Conservation (phyloP, 768 basidiomycete genomes). For the Naganishia kalamii region DNA sequence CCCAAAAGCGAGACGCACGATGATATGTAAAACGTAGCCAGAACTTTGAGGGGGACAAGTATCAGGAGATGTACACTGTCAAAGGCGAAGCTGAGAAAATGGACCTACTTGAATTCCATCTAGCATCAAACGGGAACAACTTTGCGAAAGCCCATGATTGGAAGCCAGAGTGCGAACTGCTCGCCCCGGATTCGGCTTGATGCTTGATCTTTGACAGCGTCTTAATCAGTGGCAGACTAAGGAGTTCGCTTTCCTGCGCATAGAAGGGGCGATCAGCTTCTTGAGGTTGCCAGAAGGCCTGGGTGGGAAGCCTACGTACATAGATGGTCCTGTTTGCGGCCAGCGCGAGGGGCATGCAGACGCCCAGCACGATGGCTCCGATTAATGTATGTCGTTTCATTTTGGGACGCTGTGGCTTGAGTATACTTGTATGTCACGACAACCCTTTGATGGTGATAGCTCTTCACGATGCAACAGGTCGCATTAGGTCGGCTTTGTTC, state of each 20-base stretch:
- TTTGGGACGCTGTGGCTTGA: no score
- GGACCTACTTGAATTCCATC: slow-evolving; percentile 22
- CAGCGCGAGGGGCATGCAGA: not conserved
- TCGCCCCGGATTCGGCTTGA: not conserved
- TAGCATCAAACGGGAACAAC: slow-evolving; percentile 21
- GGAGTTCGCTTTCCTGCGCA: slow-evolving; percentile 1
- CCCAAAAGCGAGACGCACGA: slow-evolving; percentile 58
- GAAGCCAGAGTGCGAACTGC: not conserved
- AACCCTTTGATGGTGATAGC: no score
- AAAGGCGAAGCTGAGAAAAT: no score
- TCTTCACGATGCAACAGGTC: no score
- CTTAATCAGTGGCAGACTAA: not conserved
- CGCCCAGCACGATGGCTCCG: not conserved
- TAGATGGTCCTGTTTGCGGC: not conserved
- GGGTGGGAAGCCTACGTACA: not conserved
- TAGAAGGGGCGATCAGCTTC: not conserved
- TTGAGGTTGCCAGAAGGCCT: not conserved
- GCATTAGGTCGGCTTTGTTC: no score
- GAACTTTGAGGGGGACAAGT: slow-evolving; percentile 49
- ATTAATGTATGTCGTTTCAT: slow-evolving; percentile 2
- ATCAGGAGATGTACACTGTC: not conserved
- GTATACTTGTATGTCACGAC: no score
- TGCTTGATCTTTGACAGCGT: slow-evolving; percentile 9
- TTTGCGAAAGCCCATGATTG: slow-evolving; percentile 17
- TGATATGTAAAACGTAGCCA: slow-evolving; percentile 93